phyloP scores from a whole-genome alignment of 306 rosid species.

The Dryas octopetala region DNA sequence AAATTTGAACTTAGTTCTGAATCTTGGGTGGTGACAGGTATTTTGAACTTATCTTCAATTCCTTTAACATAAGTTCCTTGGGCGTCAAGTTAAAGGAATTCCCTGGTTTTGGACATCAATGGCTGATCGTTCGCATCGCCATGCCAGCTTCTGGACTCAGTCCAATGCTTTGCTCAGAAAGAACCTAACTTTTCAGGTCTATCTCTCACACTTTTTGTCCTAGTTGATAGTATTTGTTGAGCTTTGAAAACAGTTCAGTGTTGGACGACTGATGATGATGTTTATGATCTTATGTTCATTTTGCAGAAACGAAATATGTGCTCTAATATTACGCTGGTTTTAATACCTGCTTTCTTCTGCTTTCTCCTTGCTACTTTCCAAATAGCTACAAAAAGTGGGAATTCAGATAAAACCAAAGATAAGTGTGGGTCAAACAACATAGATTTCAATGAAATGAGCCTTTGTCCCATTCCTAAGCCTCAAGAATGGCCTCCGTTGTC shows the following conservation, averaged over 20 bases:
- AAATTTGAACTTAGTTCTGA: neutral
- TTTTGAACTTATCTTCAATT: no score
- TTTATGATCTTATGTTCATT: neutral
- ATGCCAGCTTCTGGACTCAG: slow-evolving; percentile 75
- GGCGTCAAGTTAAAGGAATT: neutral
- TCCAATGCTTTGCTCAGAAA: slow-evolving; percentile 82
- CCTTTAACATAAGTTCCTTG: no score
- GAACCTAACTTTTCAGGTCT: slow-evolving; percentile 75
- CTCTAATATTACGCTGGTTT: slow-evolving; percentile 54
- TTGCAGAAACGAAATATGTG: slow-evolving; percentile 63
- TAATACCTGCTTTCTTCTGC: slow-evolving; percentile 54
- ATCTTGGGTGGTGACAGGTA: neutral
- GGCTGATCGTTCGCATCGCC: slow-evolving; percentile 45
- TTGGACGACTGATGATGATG: neutral
- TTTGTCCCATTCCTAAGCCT: slow-evolving; percentile 50
- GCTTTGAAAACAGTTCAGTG: no score
- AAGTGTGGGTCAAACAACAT: neutral
- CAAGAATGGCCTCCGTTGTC: slow-evolving; percentile 73
- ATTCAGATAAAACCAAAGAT: slow-evolving; percentile 27
- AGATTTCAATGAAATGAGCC: slow-evolving; percentile 43
- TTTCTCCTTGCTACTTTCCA: neutral
- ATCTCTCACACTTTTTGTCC: slow-evolving; percentile 1
- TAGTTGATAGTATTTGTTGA: no score
- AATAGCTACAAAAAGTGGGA: no score
- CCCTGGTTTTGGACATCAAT: slow-evolving; percentile 13